Conservation (phyloP, 208 protist genomes). For the Angomonas desouzai region DNA sequence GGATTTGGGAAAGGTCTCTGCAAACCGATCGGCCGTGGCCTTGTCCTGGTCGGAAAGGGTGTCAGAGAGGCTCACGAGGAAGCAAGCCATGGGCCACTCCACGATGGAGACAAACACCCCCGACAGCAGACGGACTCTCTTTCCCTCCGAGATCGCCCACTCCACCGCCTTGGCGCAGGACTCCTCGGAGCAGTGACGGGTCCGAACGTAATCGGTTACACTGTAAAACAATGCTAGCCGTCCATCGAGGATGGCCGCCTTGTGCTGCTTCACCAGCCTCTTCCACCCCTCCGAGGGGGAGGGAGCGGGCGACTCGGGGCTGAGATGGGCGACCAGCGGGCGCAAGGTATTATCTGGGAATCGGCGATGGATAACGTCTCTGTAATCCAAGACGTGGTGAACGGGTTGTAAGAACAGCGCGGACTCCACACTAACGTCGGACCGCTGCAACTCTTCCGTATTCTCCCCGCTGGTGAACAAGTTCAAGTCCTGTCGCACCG, state of each 20-base stretch:
- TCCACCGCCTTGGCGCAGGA: constrained; percentile 25
- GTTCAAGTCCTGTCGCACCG: constrained; percentile 35
- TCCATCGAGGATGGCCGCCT: constrained; percentile 14
- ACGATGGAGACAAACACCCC: constrained; percentile 59
- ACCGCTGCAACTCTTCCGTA: background rate
- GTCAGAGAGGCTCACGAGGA: constrained; percentile 7
- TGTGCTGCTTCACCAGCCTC: constrained; percentile 20
- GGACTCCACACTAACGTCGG: background rate
- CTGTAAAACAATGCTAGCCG: background rate
- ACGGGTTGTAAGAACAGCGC: constrained; percentile 17
- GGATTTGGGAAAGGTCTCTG: constrained; percentile 10
- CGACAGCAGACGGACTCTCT: constrained; percentile 49
- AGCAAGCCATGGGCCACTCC: constrained; percentile 26
- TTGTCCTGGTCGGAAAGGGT: background rate
- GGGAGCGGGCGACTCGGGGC: background rate
- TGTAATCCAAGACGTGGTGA: background rate
- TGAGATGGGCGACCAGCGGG: background rate
- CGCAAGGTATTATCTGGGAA: background rate
- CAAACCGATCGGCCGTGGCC: constrained; percentile 1
- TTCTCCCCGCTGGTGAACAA: constrained; percentile 7
- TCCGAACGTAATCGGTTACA: constrained; percentile 12
- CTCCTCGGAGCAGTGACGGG: constrained; percentile 19
- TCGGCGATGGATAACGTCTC: background rate
- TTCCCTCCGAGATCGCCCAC: constrained; percentile 19
- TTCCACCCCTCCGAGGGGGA: constrained; percentile 19